Base-by-base conservation (phyloP, 768 basidiomycete genomes). In the Candolleomyces eurysporus region DNA sequence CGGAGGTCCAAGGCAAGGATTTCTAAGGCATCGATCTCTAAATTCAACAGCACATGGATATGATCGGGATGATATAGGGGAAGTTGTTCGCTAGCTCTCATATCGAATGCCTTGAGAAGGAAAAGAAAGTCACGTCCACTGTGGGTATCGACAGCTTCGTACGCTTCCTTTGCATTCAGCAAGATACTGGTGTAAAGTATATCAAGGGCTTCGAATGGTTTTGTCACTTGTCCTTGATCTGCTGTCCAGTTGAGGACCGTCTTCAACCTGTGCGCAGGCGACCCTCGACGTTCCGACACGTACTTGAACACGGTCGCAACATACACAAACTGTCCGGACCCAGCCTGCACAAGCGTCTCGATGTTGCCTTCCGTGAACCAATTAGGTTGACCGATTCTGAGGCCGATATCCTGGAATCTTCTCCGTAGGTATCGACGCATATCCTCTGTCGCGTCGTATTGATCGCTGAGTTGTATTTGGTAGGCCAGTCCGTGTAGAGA, bases 301-400 rank as follows among this genome's bases (percentile, higher is more conserved):
- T 39, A 59, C 42, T 39, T 50, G 26, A 42, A 19, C 16, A 52
- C 49, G n/a, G 58, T 59, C 11, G 58, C 49, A 14, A 49, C 58
- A 21, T 59, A 59, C 5, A 59, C 51, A 21, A 59, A 59, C 49
- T 59, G 58, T 2, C 58, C 58, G 3, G 58, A 59, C 10, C 48
- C 48, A 17, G n/a, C 32, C 6, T 36, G 13, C 9, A 59, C 58
- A 5, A 59, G 42, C 4, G 11, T 52, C 1, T 13, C 21, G 14
- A 59, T 40, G 10, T 26, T 49, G 22, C 51, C 21, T 14, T 50
- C 36, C 11, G 48, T 30, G 17, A 49, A 49, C 58, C 58, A 59
- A 13, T 21, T 4, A 46, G n/a, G 58, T 5, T 21, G 4, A 43
- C 17, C 8, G n/a, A 36, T n/a, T 2, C 50, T 48, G 17, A 26